Conservation (phyloP, 2,329 filamentous ascomycete species). For the Lasiodiplodia hormozganensis region DNA sequence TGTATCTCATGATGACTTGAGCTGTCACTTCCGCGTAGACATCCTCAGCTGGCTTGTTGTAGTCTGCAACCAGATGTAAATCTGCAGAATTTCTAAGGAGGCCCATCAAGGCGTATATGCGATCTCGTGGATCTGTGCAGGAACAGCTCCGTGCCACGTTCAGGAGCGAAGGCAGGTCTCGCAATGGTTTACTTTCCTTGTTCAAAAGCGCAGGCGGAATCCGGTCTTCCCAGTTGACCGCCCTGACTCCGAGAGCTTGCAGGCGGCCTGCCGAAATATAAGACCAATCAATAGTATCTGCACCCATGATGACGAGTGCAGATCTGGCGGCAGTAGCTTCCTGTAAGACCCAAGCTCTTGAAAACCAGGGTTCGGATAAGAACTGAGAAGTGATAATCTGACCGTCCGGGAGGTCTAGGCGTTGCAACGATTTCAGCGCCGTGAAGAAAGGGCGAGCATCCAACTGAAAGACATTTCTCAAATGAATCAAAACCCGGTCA, state of each 20-base stretch:
- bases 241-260: neutral
- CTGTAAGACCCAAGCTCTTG: conserved; percentile 6
- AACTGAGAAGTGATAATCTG: neutral
- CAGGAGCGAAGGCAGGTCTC: neutral
- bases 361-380: conserved; percentile 8
- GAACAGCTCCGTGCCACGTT: neutral
- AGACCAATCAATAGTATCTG: neutral
- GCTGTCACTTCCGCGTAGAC: neutral
- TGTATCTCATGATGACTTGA: neutral
- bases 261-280: neutral
- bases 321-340: neutral
- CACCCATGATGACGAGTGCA: neutral
- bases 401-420: neutral
- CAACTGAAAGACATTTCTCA: neutral
- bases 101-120: conserved; percentile 7
- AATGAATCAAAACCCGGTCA: conserved; percentile 32
- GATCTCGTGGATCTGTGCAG: neutral
- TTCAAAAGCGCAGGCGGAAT: neutral
- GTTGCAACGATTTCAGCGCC: neutral
- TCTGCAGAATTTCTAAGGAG: neutral
- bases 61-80: neutral
- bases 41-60: neutral
- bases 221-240: neutral
- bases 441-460: neutral
- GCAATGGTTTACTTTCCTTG: neutral